Base-by-base conservation (phyloP, 2,329 filamentous ascomycete species). In the Scytalidium sp. region DNA sequence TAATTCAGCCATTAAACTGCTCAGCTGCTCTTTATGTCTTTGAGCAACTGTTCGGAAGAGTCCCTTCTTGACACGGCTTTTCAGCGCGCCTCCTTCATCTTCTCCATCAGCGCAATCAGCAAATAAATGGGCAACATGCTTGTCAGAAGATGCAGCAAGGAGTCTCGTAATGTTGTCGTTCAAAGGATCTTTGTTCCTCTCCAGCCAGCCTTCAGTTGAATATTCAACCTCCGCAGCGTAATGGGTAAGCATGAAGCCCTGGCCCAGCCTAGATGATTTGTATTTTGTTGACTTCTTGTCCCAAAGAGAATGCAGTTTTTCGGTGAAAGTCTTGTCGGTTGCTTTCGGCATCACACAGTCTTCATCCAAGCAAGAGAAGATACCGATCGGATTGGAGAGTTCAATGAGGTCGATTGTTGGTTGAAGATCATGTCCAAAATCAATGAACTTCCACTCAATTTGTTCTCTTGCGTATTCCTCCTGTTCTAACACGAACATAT, bases 371-470 rank as follows among this genome's bases (percentile, higher is more conserved):
- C 95, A 99, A 0, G 94, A 97, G 69, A 99, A 99, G 61, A 99
- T 96, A 74, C 94, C 95, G 50, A 99, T 99, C 0, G 94, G 94
- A 60, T 99, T 99, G 0, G 94, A 82, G 27, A 99, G 70, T 69
- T 99, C 94, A 56, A 99, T 99, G 41, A 99, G 78, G 62, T 99
- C 94, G 60, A 99, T 99, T 0, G 94, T 99, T 0, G 94, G 94
- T 67, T 99, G 95, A 21, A 99, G 76, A 64, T 99, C 94, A 54
- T 92, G 91, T 17, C 94, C 94, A 65, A 99, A 99, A 69, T 99
- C 94, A 64, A 99, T 99, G 67, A 99, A 99, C 64, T 97, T 91
- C 94, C 94, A 99, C 70, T 99, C 94, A 59, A 99, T 99, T 68
- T 97, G 90, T 66, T 99, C 94, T 43, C 93, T 79, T 8, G 94